These are phyloP conservation scores for Irpex sp. DNA, from an alignment of 1,284 basidiomycete genomes.

Conservation along the genomic window DNA sequence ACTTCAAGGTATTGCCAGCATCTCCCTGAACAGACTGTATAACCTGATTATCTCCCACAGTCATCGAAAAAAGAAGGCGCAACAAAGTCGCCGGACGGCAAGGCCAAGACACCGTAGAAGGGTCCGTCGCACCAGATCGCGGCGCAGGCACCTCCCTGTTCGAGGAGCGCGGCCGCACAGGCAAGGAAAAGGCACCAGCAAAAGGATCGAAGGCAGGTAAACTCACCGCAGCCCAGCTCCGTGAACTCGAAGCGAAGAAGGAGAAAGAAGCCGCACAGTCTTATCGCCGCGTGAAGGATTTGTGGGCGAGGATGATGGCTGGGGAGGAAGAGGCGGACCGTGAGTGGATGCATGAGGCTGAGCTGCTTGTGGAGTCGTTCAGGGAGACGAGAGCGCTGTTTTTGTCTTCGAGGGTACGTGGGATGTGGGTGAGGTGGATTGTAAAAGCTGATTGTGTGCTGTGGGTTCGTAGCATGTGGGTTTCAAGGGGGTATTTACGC, in stretches of 20 bases:
- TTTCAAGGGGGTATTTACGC: conserved; percentile 68
- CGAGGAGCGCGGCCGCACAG: conserved; percentile 38
- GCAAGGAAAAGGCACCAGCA: conserved; percentile 31
- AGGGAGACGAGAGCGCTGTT: conserved; percentile 84
- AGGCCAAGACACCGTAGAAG: conserved; percentile 21
- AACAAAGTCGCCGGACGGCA: conserved; percentile 28
- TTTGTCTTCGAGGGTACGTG: conserved; percentile 65
- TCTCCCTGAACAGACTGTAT: rapidly evolving
- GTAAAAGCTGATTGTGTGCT: conserved; percentile 30
- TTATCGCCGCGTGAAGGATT: conserved; percentile 45
- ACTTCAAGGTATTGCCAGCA: conserved; percentile 61
- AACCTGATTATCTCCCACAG: conserved; percentile 28
- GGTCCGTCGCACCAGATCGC: conserved; percentile 8
- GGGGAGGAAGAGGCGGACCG: conserved; percentile 41
- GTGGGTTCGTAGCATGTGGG: conserved; percentile 20
- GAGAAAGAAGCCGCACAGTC: conserved; percentile 56
- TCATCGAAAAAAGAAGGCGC: conserved; percentile 65
- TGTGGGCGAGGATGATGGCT: conserved; percentile 39
- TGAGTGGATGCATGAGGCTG: conserved; percentile 82
- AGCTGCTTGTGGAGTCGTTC: conserved; percentile 85
- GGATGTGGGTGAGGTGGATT: conserved; percentile 16
- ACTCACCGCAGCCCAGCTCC: conserved; percentile 50
- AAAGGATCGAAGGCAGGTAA: conserved; percentile 32
- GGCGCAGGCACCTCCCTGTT: conserved; percentile 46
- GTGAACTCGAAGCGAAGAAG: conserved; percentile 56